Percentiles rank a stretch among this genome's conserved stretches.
phyloP scores from a whole-genome alignment of 2,329 filamentous ascomycete genomes.

The Aureobasidium zeae region DNA sequence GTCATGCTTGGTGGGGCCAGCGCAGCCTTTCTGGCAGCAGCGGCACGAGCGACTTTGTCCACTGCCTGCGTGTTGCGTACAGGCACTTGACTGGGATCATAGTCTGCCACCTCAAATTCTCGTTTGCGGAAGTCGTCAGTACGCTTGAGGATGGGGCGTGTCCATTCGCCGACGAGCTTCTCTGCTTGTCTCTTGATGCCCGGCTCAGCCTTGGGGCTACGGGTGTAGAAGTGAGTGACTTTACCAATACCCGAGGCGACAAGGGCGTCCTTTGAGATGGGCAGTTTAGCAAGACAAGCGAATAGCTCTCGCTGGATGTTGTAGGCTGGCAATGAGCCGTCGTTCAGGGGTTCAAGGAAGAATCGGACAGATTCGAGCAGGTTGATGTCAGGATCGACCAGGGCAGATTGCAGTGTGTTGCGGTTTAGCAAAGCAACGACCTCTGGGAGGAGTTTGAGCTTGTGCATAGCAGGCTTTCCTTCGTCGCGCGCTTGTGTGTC shows the following conservation, averaged over 20 bases:
- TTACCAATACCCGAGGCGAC: conserved; percentile 91
- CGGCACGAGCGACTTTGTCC: conserved; percentile 34
- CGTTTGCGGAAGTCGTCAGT: conserved; percentile 93
- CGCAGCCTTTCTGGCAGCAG: conserved; percentile 43
- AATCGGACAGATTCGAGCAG: conserved; percentile 91
- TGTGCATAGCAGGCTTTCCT: conserved; percentile 76
- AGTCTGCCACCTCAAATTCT: conserved; percentile 48
- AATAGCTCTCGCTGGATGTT: conserved; percentile 96
- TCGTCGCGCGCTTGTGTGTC: conserved; percentile 75
- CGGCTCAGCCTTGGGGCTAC: conserved; percentile 80
- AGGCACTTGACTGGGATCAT: conserved; percentile 43
- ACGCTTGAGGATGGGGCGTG: conserved; percentile 82
- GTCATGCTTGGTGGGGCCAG: conserved; percentile 44
- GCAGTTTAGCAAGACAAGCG: conserved; percentile 65
- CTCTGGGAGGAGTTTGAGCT: conserved; percentile 86
- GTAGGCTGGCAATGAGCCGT: conserved; percentile 89
- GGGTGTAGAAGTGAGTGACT: conserved; percentile 93
- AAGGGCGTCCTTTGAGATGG: conserved; percentile 83
- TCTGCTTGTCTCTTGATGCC: conserved; percentile 91
- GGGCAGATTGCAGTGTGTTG: conserved; percentile 72
- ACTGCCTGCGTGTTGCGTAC: conserved; percentile 20
- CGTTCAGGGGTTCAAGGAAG: conserved; percentile 91
- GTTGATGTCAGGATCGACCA: conserved; percentile 91
- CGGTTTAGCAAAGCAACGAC: conserved; percentile 83
- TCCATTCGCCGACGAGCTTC: conserved; percentile 90